Evolutionary conservation across 345 rosid species (phyloP).

Genomic region (Barbarea vulgaris): DNA sequence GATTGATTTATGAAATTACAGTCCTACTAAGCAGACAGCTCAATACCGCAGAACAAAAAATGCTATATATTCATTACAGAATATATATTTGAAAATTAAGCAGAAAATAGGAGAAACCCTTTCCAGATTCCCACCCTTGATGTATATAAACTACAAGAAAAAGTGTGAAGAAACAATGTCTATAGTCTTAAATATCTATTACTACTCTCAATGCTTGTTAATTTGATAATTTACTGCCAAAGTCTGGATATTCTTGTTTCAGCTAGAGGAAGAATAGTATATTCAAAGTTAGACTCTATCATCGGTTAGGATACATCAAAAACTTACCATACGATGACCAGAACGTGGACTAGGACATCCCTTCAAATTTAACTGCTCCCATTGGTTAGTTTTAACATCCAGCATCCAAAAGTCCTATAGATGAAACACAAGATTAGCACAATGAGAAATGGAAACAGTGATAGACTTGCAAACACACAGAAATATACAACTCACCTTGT

Average conservation of each 20-base stretch:
- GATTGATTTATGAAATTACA: not conserved
- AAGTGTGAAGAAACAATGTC: not conserved
- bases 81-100: not conserved
- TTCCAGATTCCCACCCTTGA: constrained; percentile 11
- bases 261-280: not conserved
- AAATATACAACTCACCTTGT: constrained; percentile 61
- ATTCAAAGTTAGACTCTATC: not conserved
- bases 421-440: constrained; percentile 7
- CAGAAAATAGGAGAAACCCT: not conserved
- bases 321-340: constrained; percentile 94
- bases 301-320: not conserved
- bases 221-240: not conserved
- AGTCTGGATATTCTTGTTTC: not conserved
- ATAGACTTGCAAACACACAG: not conserved
- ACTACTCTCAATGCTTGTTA: not conserved
- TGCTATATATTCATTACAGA: not conserved
- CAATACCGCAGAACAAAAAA: not conserved
- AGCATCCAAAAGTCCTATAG: constrained; percentile 90
- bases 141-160: not conserved
- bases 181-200: not conserved
- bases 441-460: not conserved
- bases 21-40: not conserved
- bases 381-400: constrained; percentile 90
- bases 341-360: constrained; percentile 94
- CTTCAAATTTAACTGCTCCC: constrained; percentile 90